Base-by-base conservation (phyloP, 352 stramenopile species). In the Phytophthora litchii region DNA sequence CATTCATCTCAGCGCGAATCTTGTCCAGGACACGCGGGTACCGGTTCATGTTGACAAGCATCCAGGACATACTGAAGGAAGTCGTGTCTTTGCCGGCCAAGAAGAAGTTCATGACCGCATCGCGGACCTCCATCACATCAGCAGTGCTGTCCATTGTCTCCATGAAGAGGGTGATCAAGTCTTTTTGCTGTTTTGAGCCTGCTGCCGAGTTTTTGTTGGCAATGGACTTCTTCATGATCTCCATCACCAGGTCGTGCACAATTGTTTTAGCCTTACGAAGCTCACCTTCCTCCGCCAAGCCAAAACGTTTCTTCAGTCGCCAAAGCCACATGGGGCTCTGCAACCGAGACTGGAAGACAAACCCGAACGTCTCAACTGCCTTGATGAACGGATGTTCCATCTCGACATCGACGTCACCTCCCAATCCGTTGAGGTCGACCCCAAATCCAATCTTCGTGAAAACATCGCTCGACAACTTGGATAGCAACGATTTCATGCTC, bases 51-150 rank as follows among this genome's bases (percentile, higher is more conserved):
- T 89, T 83, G 44, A 93, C 67, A 19, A 95, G 44, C 53, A 92
- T 80, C 80, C 83, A 97, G 8, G 69, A 56, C 46, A 96, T 70
- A 11, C 64, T 85, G 36, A 76, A 76, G 2, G 80, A 76, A 4
- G 84, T 91, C 6, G 85, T 94, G 49, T 90, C 82, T 5, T 85
- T 75, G 11, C 82, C 80, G 5, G 70, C 79, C 11, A 87, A 60
- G 46, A 96, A 83, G 51, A 95, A 91, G 45, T 83, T 93, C 27
- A 91, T 66, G 14, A 80, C 72, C 32, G 91, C 80, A 68, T 95
- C 80, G 10, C 78, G 83, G 4, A 92, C 41, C 34, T 69, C 54
- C 12, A 81, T 57, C 27, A 67, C 29, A 20, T 58, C 50, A 3
- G 50, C 47, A 29, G 65, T 51, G 37, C 70, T 58, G 32, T 47